Evolutionary conservation across 257 asterid species (phyloP).

Genomic region (Solanum commersonii): DNA sequence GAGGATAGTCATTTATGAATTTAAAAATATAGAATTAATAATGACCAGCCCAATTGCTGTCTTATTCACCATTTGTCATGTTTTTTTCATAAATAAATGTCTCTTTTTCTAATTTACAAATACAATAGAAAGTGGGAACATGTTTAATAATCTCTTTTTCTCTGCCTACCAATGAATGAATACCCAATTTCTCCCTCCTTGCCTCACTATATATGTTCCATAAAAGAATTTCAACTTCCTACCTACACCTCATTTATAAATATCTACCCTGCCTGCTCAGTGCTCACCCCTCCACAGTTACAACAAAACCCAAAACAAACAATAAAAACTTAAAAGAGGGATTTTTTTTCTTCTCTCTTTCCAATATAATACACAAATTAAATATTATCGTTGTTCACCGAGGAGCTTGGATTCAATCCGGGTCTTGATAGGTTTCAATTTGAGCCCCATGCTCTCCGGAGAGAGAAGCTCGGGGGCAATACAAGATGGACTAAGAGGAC

Average conservation of each 20-base stretch:
- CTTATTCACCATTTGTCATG: background rate
- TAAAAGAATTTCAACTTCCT: slow-evolving; percentile 37
- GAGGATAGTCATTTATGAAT: background rate
- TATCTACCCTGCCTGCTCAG: slow-evolving; percentile 25
- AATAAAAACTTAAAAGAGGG: background rate
- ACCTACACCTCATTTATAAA: slow-evolving; percentile 16
- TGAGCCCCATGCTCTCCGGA: slow-evolving; percentile 90
- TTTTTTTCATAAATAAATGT: background rate
- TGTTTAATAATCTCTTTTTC: background rate
- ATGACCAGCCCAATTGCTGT: background rate
- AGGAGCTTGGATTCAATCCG: slow-evolving; percentile 17
- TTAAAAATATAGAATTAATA: background rate
- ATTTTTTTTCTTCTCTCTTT: background rate
- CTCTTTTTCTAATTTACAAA: background rate
- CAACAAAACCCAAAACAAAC: background rate
- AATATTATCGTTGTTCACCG: slow-evolving; percentile 4
- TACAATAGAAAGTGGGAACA: background rate
- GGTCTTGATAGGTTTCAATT: slow-evolving; percentile 83
- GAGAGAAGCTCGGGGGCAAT: slow-evolving; percentile 82
- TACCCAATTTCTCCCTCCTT: slow-evolving; percentile 2
- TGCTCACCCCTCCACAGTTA: background rate
- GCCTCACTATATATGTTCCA: slow-evolving; percentile 26
- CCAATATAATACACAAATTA: slow-evolving; percentile 6
- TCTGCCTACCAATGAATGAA: slow-evolving; percentile 29
- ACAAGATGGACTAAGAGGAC: slow-evolving; percentile 72